A percentile compares a stretch with the other conserved stretches of the same genome.
Conservation (phyloP, 2,329 filamentous ascomycete genomes). For the Fusarium denticulatum region DNA sequence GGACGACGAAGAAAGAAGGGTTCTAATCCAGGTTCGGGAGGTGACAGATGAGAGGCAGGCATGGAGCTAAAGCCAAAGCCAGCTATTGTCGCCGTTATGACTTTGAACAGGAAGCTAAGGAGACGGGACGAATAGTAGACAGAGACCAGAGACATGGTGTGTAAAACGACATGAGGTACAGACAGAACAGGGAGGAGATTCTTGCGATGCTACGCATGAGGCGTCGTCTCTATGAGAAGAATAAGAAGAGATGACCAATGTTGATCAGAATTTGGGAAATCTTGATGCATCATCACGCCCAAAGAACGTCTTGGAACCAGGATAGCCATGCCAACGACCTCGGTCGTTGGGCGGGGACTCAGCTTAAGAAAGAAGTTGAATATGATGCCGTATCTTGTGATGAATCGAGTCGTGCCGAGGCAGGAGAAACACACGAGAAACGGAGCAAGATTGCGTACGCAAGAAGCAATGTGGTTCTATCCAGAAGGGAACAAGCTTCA, state of each 20-base stretch:
- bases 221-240: conserved; percentile 1
- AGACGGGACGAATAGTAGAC: conserved; percentile 33
- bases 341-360: conserved; percentile 2
- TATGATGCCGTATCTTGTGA: conserved; percentile 9
- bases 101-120: conserved; percentile 7
- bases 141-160: conserved; percentile 42
- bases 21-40: conserved; percentile 24
- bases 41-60: conserved; percentile 18
- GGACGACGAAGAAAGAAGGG: conserved; percentile 34
- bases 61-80: conserved; percentile 1
- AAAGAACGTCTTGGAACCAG: not conserved
- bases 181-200: conserved; percentile 5
- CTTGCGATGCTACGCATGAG: conserved; percentile 24
- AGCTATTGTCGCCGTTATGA: conserved; percentile 2
- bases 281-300: not conserved
- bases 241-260: not conserved
- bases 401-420: not conserved
- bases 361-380: conserved; percentile 25
- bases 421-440: not conserved
- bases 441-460: not conserved
- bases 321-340: conserved; percentile 3
- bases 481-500: not conserved
- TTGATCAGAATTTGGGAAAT: not conserved
- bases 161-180: conserved; percentile 43
- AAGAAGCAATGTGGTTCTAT: conserved; percentile 2